Conservation (phyloP, 805 yeast species). For the Candida coquimbonensis region DNA sequence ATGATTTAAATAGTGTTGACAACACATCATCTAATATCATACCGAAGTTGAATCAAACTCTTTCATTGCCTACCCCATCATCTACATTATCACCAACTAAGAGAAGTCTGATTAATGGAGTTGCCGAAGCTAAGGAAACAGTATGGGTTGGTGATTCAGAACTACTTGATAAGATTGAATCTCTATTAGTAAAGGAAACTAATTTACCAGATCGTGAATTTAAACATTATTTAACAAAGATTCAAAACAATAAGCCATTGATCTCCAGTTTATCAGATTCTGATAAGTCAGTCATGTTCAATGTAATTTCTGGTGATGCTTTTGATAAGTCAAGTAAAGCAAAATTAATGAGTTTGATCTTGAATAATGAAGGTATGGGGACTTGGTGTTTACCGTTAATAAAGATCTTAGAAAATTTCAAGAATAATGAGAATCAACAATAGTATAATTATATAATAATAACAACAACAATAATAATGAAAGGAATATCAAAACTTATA, state of each 20-base stretch:
- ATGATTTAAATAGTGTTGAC: background rate
- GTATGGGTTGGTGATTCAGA: background rate
- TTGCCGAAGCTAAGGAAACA: background rate
- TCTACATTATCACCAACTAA: background rate
- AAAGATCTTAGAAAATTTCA: slow-evolving; percentile 39
- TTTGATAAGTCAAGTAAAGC: slow-evolving; percentile 26
- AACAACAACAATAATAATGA: no score
- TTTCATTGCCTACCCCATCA: background rate
- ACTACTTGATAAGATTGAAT: background rate
- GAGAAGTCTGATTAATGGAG: background rate
- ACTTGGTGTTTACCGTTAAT: slow-evolving; percentile 65
- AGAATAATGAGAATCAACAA: background rate
- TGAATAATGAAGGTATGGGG: slow-evolving; percentile 48
- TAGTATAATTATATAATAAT: no score
- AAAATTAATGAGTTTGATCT: slow-evolving; percentile 43
- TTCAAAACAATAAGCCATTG: slow-evolving; percentile 16
- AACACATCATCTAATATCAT: background rate
- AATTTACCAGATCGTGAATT: slow-evolving; percentile 36
- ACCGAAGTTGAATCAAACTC: background rate
- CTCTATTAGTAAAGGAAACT: background rate
- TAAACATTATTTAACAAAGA: slow-evolving; percentile 35
- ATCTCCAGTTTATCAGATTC: background rate
- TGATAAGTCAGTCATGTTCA: background rate
- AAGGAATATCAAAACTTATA: no score
- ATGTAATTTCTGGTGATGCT: background rate